Conservation (phyloP, 148 eudicot genomes). For the Drosera capensis region DNA sequence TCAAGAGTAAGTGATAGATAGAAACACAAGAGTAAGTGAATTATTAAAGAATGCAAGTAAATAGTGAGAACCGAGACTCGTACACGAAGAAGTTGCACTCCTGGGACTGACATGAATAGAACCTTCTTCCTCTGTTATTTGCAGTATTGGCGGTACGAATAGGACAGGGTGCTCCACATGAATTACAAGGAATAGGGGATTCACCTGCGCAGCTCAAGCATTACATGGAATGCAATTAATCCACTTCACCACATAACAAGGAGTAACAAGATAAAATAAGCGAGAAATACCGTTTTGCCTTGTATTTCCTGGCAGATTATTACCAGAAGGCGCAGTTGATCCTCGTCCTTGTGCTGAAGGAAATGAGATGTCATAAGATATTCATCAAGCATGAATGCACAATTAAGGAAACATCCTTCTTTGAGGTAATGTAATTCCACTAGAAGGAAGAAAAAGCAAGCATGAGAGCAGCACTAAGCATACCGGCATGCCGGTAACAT, state of each 20-base stretch:
- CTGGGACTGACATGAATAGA: slow-evolving; percentile 62
- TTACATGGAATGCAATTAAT: slow-evolving; percentile 2
- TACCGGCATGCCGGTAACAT: slow-evolving; percentile 39
- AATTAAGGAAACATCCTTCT: too few relatives aligned
- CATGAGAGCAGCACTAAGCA: not conserved
- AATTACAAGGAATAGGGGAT: slow-evolving; percentile 41
- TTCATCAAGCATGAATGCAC: not conserved
- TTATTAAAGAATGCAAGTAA: too few relatives aligned
- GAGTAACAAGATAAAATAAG: too few relatives aligned
- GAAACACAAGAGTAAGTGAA: too few relatives aligned
- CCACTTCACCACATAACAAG: too few relatives aligned
- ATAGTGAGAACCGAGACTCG: too few relatives aligned
- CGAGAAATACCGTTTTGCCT: too few relatives aligned
- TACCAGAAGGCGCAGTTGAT: slow-evolving; percentile 26
- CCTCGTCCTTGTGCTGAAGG: slow-evolving; percentile 43
- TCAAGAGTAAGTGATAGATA: too few relatives aligned
- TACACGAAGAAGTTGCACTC: slow-evolving; percentile 88
- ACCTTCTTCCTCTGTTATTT: slow-evolving; percentile 75
- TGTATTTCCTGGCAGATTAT: slow-evolving; percentile 25
- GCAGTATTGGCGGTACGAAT: slow-evolving; percentile 78
- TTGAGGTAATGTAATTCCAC: not conserved
- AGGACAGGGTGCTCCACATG: slow-evolving; percentile 57
- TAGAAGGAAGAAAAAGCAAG: not conserved
- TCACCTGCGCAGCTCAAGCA: slow-evolving; percentile 32
- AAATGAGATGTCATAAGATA: slow-evolving; percentile 1